Evolutionary conservation across 345 rosid genomes (phyloP).

Genomic region (Lepidium didymum): DNA sequence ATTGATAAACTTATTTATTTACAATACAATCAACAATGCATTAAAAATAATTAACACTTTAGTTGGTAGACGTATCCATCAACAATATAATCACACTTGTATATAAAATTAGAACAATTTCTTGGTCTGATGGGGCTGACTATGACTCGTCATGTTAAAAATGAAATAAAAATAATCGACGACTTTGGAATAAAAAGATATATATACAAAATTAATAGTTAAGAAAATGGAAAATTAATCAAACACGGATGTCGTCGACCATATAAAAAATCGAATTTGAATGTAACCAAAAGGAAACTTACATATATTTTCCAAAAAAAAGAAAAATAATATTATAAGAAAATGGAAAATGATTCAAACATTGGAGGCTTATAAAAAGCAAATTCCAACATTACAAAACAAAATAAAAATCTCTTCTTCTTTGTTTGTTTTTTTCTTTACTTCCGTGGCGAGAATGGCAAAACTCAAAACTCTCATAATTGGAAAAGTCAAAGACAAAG

Average conservation of each 20-base stretch:
- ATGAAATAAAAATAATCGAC: not conserved
- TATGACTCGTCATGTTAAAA: not conserved
- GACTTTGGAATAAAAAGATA: not conserved
- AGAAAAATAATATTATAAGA: not conserved
- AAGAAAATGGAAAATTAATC: not conserved
- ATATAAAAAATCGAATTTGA: not conserved
- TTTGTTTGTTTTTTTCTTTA: not conserved
- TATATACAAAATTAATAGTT: not conserved
- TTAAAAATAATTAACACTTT: not conserved
- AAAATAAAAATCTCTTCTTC: not conserved
- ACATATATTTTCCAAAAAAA: not conserved
- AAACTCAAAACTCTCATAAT: slow-evolving; percentile 36
- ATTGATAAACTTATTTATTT: not conserved
- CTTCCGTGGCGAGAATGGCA: not conserved
- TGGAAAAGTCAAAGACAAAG: slow-evolving; percentile 67
- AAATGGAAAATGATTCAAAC: not conserved
- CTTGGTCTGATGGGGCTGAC: not conserved
- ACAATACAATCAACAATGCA: not conserved
- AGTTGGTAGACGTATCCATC: not conserved
- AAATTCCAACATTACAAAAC: not conserved
- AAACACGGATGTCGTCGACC: not conserved
- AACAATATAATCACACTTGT: not conserved
- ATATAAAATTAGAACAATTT: not conserved
- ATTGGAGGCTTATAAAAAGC: not conserved
- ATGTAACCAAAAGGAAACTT: not conserved